These are phyloP conservation scores for Echeveria elegans DNA, from an alignment of 164 flowering plant species.

Conservation along the genomic window DNA sequence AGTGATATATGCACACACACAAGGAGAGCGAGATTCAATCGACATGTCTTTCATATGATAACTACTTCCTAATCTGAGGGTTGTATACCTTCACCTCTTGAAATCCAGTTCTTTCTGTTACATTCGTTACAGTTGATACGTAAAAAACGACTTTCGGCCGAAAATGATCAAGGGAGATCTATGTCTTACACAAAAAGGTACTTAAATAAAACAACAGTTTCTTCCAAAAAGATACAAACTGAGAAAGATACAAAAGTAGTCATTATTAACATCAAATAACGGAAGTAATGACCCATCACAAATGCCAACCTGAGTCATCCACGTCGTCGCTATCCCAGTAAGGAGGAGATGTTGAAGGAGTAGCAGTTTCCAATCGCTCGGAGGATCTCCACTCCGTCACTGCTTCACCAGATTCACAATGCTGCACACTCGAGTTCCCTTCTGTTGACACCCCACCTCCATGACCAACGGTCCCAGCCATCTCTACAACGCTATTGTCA, in stretches of 20 bases:
- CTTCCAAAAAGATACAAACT: not conserved
- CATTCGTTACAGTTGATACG: not conserved
- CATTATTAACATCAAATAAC: not conserved
- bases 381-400: conserved; percentile 68
- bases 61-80: not conserved
- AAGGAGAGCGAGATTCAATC: not conserved
- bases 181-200: too few species aligned
- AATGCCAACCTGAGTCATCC: conserved; percentile 36
- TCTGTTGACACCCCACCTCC: conserved; percentile 15
- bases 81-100: not conserved
- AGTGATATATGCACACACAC: not conserved
- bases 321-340: conserved; percentile 64
- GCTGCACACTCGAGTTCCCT: conserved; percentile 42
- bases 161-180: not conserved
- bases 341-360: conserved; percentile 51
- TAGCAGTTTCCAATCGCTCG: conserved; percentile 65
- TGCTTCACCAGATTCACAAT: conserved; percentile 46
- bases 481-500: conserved; percentile 14
- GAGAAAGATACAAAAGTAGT: not conserved
- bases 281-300: not conserved
- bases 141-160: not conserved
- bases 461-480: conserved; percentile 41
- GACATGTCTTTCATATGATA: not conserved
- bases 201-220: too few species aligned
- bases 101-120: not conserved